Base-by-base conservation (phyloP, 345 rosid genomes). In the Euphorbia peplus region DNA sequence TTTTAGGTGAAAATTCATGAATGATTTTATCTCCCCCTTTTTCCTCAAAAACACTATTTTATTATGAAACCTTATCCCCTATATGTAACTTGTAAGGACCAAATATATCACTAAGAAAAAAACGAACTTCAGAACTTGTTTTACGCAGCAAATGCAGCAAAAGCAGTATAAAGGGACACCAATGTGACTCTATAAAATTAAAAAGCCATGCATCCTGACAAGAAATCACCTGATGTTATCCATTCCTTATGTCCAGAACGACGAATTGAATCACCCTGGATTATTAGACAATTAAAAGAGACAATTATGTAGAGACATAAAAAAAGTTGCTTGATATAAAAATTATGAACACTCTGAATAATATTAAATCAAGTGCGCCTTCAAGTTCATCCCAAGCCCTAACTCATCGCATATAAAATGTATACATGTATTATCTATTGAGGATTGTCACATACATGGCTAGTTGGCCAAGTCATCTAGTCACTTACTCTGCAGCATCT, bases 401-500 rank as follows among this genome's bases (percentile, higher is more conserved):
- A 37, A 39, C 29, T 39, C 26, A n/a, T n/a, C 19, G 3, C 18
- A 7, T 14, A 12, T 24, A 13, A 19, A n/a, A 42, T 28, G 19
- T 24, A 26, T 53, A 55, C 53, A 63, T 2, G 37, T 32, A 32
- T 32, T 32, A 5, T 39, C 6, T 41, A 30, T 37, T 55, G 57
- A 71, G 57, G 55, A 69, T 53, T 64, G 48, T 51, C 64, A 65
- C 69, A 60, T 8, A 59, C 66, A 73, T 32, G 68, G 28, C 47
- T 32, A 62, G 66, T 48, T 28, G 68, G 28, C 47, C 46, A 62
- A 66, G 50, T 28, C 61, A 28, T 32, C 44, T 28, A 32, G 53
- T 79, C 77, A 87, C 77, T 85, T 85, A 61, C 67, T 67, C 9
- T 85, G 83, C 68, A 90, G 78, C 86, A 90, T 87, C 80, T 82